phyloP scores from a whole-genome alignment of 169 alveolate species.

The Eimeria necatrix region DNA sequence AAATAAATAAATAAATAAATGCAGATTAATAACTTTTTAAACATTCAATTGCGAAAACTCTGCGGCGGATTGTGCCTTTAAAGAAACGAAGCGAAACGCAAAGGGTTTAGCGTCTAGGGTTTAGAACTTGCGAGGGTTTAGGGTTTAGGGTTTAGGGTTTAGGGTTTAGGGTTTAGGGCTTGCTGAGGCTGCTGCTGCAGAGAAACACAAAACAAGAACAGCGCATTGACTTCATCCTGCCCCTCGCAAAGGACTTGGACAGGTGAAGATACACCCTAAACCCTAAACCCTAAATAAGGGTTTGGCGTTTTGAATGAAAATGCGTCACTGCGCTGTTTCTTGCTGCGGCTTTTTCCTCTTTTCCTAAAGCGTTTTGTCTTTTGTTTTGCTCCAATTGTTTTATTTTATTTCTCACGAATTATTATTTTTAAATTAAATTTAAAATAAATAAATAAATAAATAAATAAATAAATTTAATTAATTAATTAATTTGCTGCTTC shows the following conservation, averaged over 20 bases:
- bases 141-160: neutral
- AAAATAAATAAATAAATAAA: neutral
- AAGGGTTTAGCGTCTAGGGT: too few relatives aligned
- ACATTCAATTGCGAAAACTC: too few relatives aligned
- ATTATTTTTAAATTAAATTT: too few relatives aligned
- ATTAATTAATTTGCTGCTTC: neutral
- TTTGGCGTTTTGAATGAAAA: too few relatives aligned
- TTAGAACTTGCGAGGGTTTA: too few relatives aligned
- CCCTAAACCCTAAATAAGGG: too few relatives aligned
- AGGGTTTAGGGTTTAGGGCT: neutral
- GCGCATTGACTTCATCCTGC: conserved; percentile 76
- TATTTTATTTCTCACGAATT: neutral
- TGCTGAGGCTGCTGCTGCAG: conserved; percentile 71
- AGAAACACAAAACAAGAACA: conserved; percentile 75
- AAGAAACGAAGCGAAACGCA: too few relatives aligned
- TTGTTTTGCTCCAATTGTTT: neutral
- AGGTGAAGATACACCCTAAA: conserved; percentile 45
- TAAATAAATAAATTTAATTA: too few relatives aligned
- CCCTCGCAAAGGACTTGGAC: conserved; percentile 81
- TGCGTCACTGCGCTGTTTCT: neutral
- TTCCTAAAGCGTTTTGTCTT: neutral
- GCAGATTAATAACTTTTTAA: too few relatives aligned
- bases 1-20: too few relatives aligned
- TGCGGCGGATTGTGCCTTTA: too few relatives aligned
- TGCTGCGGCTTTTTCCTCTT: neutral